Conservation (phyloP, 2,329 filamentous ascomycete species). For the Aspergillus ustus region DNA sequence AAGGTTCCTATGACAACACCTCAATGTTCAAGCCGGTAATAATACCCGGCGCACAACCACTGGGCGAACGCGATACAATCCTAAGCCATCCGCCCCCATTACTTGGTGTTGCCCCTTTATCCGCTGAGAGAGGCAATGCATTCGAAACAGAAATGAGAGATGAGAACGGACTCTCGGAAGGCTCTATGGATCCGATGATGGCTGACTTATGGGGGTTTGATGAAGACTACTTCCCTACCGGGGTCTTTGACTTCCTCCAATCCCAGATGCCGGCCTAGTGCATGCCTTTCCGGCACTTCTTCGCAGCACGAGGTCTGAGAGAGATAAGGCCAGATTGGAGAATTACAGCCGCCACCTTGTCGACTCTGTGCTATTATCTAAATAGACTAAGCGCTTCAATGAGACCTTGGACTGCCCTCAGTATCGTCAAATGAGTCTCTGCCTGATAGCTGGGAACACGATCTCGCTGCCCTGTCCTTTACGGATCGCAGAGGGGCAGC, state of each 20-base stretch:
- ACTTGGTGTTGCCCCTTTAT: slow-evolving; percentile 43
- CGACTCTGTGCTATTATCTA: background rate
- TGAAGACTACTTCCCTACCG: slow-evolving; percentile 48
- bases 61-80: slow-evolving; percentile 44
- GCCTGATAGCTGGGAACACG: background rate
- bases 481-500: background rate
- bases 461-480: background rate
- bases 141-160: slow-evolving; percentile 30
- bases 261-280: slow-evolving; percentile 47
- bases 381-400: background rate
- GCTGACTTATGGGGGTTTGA: slow-evolving; percentile 47
- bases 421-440: background rate
- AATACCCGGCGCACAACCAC: slow-evolving; percentile 41
- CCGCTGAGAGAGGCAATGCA: slow-evolving; percentile 43
- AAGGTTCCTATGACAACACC: slow-evolving; percentile 30
- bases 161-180: slow-evolving; percentile 40
- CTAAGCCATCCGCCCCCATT: slow-evolving; percentile 42
- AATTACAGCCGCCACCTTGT: background rate
- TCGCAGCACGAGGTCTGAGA: background rate
- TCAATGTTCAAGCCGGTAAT: slow-evolving; percentile 43
- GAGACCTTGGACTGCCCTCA: background rate
- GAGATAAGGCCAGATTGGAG: background rate
- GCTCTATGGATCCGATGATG: slow-evolving; percentile 47
- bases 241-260: slow-evolving; percentile 47
- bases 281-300: slow-evolving; percentile 6